phyloP scores from a whole-genome alignment of 176 grass and related monocot genomes.

The Saccharum officinarum region DNA sequence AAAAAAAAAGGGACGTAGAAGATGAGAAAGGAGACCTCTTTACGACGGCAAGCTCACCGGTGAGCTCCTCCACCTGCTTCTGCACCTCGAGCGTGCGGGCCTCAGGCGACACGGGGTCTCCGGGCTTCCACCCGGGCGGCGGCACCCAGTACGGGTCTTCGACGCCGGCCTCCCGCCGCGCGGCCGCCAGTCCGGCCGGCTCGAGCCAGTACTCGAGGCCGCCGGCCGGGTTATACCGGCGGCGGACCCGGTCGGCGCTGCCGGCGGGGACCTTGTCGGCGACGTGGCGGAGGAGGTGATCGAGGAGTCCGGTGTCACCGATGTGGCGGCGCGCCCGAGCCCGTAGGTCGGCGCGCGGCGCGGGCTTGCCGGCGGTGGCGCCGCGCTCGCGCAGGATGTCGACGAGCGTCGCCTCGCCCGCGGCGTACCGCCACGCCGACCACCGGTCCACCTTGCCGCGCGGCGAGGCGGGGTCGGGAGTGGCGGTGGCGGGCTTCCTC shows the following conservation, averaged over 20 bases:
- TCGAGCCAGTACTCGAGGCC: conserved; percentile 80
- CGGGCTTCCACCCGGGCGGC: conserved; percentile 63
- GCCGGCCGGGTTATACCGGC: conserved; percentile 60
- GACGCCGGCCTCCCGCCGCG: conserved; percentile 49
- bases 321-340: conserved; percentile 49
- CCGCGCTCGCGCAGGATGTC: conserved; percentile 39
- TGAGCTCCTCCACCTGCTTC: conserved; percentile 42
- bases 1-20: too few species aligned
- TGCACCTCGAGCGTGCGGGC: conserved; percentile 2
- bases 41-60: conserved; percentile 21
- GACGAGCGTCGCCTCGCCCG: conserved; percentile 49
- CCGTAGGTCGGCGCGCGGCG: conserved; percentile 48
- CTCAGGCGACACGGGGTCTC: conserved; percentile 45
- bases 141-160: conserved; percentile 62
- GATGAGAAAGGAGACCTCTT: conserved; percentile 33
- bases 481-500: background rate
- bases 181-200: conserved; percentile 53
- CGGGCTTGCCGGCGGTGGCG: conserved; percentile 26
- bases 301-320: conserved; percentile 79
- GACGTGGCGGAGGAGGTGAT: conserved; percentile 76
- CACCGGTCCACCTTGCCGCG: conserved; percentile 53
- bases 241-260: conserved; percentile 46
- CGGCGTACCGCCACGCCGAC: conserved; percentile 44
- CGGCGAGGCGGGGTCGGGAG: background rate
- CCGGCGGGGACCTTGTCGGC: conserved; percentile 44